Conservation (phyloP, 257 asterid genomes). For the Salvia splendens region DNA sequence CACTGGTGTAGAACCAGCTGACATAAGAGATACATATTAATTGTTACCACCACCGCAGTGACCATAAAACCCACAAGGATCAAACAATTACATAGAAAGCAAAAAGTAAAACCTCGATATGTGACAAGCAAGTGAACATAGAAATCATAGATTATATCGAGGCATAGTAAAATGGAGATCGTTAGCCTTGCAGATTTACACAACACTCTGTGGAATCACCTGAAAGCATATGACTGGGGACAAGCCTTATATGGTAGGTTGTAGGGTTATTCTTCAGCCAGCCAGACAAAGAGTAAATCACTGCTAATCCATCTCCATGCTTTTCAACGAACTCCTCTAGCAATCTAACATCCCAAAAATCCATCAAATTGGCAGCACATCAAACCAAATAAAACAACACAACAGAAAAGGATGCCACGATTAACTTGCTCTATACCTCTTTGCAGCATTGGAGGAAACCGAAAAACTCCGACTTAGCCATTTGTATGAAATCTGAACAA, state of each 20-base stretch:
- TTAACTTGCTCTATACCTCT: constrained; percentile 53
- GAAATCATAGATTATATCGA: neutral
- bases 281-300: constrained; percentile 76
- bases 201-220: constrained; percentile 46
- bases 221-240: constrained; percentile 65
- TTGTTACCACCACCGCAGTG: neutral
- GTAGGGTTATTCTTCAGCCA: constrained; percentile 75
- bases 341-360: constrained; percentile 47
- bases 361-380: constrained; percentile 16
- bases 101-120: constrained; percentile 9
- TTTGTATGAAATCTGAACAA: constrained; percentile 85
- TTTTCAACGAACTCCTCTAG: constrained; percentile 80
- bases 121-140: constrained; percentile 1
- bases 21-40: neutral
- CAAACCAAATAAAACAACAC: constrained; percentile 1
- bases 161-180: neutral
- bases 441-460: constrained; percentile 87
- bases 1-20: constrained; percentile 2
- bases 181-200: neutral
- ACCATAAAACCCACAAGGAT: neutral
- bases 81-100: neutral
- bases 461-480: constrained; percentile 90
- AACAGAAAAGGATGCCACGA: neutral
- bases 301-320: constrained; percentile 64
- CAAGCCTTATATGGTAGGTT: constrained; percentile 70